Evolutionary conservation across 352 stramenopile species (phyloP).

Genomic region (Phytophthora brassicae): DNA sequence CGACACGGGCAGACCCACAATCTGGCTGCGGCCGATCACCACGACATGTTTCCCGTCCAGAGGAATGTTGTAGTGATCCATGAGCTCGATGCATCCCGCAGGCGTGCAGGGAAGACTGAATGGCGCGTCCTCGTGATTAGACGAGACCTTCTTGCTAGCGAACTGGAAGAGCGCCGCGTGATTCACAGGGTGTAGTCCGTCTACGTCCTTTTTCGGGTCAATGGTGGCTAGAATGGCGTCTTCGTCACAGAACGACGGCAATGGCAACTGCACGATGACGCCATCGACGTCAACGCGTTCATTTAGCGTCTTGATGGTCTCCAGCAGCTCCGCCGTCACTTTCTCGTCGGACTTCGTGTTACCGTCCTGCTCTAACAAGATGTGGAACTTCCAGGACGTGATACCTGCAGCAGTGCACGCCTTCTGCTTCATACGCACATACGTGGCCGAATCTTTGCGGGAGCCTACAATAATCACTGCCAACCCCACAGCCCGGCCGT

Average conservation of each 20-base stretch:
- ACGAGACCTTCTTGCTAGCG: conserved; percentile 43
- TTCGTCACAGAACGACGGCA: conserved; percentile 93
- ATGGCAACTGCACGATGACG: conserved; percentile 92
- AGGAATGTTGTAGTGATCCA: conserved; percentile 88
- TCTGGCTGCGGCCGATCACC: conserved; percentile 96
- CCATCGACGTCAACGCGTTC: conserved; percentile 69
- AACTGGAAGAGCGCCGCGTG: conserved; percentile 91
- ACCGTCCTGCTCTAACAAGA: conserved; percentile 33
- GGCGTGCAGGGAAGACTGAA: conserved; percentile 96
- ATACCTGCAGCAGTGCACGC: conserved; percentile 95
- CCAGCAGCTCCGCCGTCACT: conserved; percentile 38
- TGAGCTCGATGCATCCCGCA: conserved; percentile 94
- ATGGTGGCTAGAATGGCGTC: conserved; percentile 92
- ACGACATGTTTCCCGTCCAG: conserved; percentile 96
- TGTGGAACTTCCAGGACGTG: conserved; percentile 79
- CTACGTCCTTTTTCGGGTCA: conserved; percentile 95
- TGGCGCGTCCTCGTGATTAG: conserved; percentile 52
- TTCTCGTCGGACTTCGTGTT: conserved; percentile 7
- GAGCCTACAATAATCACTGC: conserved; percentile 97
- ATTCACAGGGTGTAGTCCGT: conserved; percentile 98
- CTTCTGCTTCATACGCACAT: conserved; percentile 99
- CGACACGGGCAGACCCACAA: conserved; percentile 97
- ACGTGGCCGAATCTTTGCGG: conserved; percentile 95
- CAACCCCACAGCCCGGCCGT: conserved; percentile 89
- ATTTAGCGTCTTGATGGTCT: conserved; percentile 70